A percentile compares a stretch with the other conserved stretches of the same genome.
These are phyloP conservation scores for Aspergillus tamarii DNA, from an alignment of 2,329 filamentous ascomycete species.

Conservation along the genomic window DNA sequence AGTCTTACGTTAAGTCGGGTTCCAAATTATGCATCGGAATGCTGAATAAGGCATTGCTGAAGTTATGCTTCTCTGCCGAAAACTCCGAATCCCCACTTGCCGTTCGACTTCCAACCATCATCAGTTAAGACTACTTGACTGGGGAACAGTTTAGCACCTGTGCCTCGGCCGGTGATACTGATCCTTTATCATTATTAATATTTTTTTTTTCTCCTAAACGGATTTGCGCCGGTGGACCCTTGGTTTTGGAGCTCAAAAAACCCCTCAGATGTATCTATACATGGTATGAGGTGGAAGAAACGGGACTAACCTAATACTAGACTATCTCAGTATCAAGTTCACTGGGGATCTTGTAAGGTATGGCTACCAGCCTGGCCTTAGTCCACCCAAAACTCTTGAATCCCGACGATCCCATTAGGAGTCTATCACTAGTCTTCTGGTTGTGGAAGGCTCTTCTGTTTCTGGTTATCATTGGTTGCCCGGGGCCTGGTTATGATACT, in stretches of 20 bases:
- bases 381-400: constrained; percentile 25
- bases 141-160: background rate
- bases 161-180: background rate
- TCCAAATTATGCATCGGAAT: background rate
- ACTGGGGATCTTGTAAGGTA: background rate
- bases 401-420: constrained; percentile 35
- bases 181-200: background rate
- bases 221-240: background rate
- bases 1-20: background rate
- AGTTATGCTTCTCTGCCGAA: background rate
- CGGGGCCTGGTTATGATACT: constrained; percentile 66
- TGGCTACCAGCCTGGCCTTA: constrained; percentile 2
- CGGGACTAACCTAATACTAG: background rate
- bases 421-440: constrained; percentile 48
- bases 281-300: background rate
- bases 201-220: background rate
- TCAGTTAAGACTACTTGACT: background rate
- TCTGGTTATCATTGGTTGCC: constrained; percentile 52
- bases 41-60: constrained; percentile 1
- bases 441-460: constrained; percentile 62
- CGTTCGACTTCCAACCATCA: background rate
- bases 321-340: background rate
- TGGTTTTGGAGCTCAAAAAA: background rate
- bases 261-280: background rate
- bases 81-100: background rate